Percentiles rank a stretch among this genome's conserved stretches.
Evolutionary conservation across 2,329 filamentous ascomycete genomes (phyloP).

Genomic region (Arthroderma sp.): DNA sequence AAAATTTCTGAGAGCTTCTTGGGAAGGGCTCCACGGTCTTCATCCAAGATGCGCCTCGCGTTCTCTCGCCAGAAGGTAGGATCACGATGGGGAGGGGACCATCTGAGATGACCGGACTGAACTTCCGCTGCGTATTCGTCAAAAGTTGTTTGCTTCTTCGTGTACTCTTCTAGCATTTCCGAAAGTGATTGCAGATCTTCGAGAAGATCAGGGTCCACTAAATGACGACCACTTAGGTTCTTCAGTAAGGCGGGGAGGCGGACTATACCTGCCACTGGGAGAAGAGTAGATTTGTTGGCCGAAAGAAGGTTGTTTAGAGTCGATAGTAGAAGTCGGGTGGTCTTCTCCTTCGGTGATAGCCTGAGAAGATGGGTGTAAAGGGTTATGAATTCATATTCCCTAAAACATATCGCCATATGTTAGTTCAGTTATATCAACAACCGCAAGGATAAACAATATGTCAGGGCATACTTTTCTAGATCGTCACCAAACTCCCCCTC

Average conservation of each 20-base stretch:
- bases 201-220: conserved; percentile 37
- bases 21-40: conserved; percentile 64
- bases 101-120: conserved; percentile 72
- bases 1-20: conserved; percentile 78
- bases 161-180: conserved; percentile 74
- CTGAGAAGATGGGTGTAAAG: conserved; percentile 87
- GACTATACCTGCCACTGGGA: conserved; percentile 76
- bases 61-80: conserved; percentile 86
- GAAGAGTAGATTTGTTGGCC: conserved; percentile 51
- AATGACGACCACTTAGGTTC: conserved; percentile 42
- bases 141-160: conserved; percentile 53
- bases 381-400: conserved; percentile 82
- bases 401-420: conserved; percentile 25
- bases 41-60: conserved; percentile 71
- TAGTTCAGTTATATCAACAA: background rate
- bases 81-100: conserved; percentile 84
- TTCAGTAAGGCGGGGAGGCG: conserved; percentile 55
- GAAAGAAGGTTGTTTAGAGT: conserved; percentile 80
- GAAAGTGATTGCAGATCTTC: conserved; percentile 37
- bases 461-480: conserved; percentile 59
- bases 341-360: conserved; percentile 94
- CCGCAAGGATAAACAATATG: conserved; percentile 13
- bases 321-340: conserved; percentile 76
- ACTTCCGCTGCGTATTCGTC: conserved; percentile 68
- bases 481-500: conserved; percentile 63